Percentiles rank a stretch among this genome's conserved stretches.
Evolutionary conservation across 225 moss, liverwort and hornwort genomes (phyloP).

Genomic region (Pleurozium schreberi): DNA sequence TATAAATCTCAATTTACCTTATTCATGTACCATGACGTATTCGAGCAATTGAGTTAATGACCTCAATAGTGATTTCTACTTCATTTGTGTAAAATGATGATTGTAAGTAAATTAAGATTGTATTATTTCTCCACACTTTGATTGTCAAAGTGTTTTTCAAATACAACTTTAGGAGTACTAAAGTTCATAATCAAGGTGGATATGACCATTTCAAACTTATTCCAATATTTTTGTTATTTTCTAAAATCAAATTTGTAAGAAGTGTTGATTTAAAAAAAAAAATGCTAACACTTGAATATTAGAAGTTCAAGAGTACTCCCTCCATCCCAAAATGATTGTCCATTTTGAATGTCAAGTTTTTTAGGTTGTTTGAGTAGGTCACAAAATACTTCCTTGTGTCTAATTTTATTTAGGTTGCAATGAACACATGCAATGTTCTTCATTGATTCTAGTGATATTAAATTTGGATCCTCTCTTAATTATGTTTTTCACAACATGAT

Average conservation of each 20-base stretch:
- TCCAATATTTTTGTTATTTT: neutral
- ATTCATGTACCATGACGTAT: neutral
- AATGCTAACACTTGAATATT: neutral
- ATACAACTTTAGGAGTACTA: neutral
- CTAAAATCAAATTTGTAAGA: neutral
- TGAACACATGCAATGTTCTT: no score
- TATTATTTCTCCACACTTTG: neutral
- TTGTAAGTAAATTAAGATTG: neutral
- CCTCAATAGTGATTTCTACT: neutral
- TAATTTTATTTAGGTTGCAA: no score
- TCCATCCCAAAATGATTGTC: no score
- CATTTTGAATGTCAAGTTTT: no score
- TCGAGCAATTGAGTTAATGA: neutral
- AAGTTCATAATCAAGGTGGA: neutral
- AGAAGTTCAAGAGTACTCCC: fast-evolving
- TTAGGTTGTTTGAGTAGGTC: no score
- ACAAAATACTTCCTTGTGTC: no score
- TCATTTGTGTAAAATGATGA: neutral
- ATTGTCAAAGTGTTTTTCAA: neutral
- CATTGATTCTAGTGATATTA: no score
- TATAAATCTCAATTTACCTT: neutral
- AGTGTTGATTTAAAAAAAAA: neutral
- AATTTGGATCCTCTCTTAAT: no score
- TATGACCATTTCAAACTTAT: neutral
- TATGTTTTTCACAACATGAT: no score